Base-by-base conservation (phyloP, 768 basidiomycete genomes). In the Boletales sp. region DNA sequence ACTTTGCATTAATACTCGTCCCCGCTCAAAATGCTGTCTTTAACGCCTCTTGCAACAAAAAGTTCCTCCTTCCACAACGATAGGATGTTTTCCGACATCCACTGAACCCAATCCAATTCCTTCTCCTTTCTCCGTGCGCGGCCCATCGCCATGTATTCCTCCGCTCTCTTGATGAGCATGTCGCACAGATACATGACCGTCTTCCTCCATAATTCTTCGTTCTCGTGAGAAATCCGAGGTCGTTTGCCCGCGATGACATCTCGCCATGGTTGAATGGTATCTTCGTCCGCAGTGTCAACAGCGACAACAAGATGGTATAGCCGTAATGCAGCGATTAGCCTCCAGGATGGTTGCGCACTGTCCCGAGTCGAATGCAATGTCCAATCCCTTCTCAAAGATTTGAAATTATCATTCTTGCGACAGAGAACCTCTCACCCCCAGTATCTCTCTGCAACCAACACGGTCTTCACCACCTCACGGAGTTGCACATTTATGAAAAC, bases 321-420 rank as follows among this genome's bases (percentile, higher is more conserved):
- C 45, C 87, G 78, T 59, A 97, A 71, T 10, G 84, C 79, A 21
- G 80, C 74, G 53, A 92, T 80, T 48, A 94, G 67, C 13, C 90
- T 81, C 69, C 85, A 94, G 2, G 91, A 95, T 1, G 91, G 90
- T 56, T 86, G 78, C 12, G 83, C 81, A 14, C 85, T 78, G 4
- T 62, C 58, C 11, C 84, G 82, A 3, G 73, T 70, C 10, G 72
- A 71, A 56, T 93, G 82, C 21, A 95, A 66, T 1, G 83, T 87
- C 86, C 91, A 94, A 50, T 91, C 81, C 24, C 94, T 94, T 63
- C 35, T 36, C 13, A 18, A 18, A 29, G 14, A 15, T 38, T 51
- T 34, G 17, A 45, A 17, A 36, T 47, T 38, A 49, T 49, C 7
- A 29, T 38, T 17, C 35, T 43, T 50, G 41, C 29, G 27, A 34